Conservation (phyloP, 139 green algal species). For the Ulvella scutata region DNA sequence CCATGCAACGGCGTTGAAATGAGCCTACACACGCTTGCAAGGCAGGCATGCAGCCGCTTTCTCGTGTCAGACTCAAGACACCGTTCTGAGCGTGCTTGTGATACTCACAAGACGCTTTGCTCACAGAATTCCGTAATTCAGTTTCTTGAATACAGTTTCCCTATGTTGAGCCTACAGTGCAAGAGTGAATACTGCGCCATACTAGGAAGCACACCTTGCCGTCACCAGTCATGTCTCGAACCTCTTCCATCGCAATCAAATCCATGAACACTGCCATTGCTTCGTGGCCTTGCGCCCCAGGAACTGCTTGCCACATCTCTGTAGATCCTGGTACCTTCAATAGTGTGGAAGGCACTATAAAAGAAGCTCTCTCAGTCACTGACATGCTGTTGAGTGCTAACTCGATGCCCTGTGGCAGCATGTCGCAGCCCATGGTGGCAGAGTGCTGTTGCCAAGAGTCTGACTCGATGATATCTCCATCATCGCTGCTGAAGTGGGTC, state of each 20-base stretch:
- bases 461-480: background rate
- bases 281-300: background rate
- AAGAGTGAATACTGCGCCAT: no score
- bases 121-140: no score
- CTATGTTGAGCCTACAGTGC: no score
- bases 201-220: background rate
- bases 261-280: background rate
- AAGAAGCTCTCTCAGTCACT: background rate
- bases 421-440: background rate
- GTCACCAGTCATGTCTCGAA: background rate
- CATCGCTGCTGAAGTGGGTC: background rate
- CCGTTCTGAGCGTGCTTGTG: no score
- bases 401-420: background rate
- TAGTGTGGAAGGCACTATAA: background rate
- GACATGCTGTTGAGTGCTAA: background rate
- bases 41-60: no score
- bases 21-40: no score
- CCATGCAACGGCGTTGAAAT: no score
- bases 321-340: background rate
- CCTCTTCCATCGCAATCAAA: background rate
- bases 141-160: no score
- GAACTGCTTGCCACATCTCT: background rate
- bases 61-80: no score
- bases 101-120: no score
- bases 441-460: background rate